Evolutionary conservation across 2,329 filamentous ascomycete species (phyloP).

Genomic region (Escovopsis sp.): DNA sequence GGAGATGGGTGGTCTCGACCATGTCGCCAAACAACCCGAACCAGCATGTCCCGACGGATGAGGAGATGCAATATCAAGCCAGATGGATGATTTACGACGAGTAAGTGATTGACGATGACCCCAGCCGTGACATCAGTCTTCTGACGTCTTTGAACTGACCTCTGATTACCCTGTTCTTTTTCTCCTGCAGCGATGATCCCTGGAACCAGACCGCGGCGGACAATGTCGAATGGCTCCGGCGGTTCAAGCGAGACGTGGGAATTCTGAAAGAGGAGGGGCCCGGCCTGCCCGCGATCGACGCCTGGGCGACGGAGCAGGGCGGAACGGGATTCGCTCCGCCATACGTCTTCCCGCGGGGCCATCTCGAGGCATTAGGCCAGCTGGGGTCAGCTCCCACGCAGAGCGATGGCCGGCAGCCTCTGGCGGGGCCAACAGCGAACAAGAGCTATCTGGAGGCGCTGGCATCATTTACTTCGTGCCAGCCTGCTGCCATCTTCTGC

Average conservation of each 20-base stretch:
- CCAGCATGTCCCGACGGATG: constrained; percentile 41
- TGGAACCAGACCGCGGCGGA: constrained; percentile 7
- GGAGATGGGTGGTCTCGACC: constrained; percentile 34
- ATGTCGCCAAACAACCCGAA: constrained; percentile 48
- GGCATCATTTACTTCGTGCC: constrained; percentile 24
- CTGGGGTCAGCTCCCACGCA: constrained; percentile 19
- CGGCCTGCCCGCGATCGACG: constrained; percentile 26
- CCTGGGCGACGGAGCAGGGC: constrained; percentile 34
- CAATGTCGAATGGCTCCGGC: constrained; percentile 47
- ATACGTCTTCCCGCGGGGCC: constrained; percentile 31
- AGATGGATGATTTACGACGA: constrained; percentile 49
- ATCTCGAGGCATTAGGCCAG: constrained; percentile 20
- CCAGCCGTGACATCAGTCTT: background rate
- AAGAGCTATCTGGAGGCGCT: constrained; percentile 34
- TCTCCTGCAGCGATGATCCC: constrained; percentile 34
- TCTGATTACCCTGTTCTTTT: constrained; percentile 18
- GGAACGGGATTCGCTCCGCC: constrained; percentile 42
- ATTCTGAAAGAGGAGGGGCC: constrained; percentile 36
- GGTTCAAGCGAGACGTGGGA: constrained; percentile 45
- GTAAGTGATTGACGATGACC: constrained; percentile 22
- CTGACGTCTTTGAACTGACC: background rate
- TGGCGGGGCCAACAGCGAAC: constrained; percentile 28
- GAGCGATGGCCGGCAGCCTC: constrained; percentile 25
- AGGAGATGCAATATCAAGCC: constrained; percentile 49
- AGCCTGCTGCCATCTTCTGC: constrained; percentile 40